Base-by-base conservation (phyloP, 306 rosid genomes). In the Cucurbita pepo region DNA sequence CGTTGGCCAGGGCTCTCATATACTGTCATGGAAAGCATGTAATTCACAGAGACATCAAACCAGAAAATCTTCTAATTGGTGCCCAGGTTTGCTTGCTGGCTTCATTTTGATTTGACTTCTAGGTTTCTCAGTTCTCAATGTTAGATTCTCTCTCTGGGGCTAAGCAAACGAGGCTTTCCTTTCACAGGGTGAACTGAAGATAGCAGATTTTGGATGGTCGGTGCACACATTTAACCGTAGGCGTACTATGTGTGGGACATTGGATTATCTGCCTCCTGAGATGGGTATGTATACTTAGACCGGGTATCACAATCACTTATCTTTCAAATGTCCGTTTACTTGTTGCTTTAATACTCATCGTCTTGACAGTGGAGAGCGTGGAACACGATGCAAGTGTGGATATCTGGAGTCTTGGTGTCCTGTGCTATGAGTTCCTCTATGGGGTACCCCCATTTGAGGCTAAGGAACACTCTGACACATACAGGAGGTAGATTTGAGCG, bases 21-120 rank as follows among this genome's bases (percentile, higher is more conserved):
- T 95, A 95, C 84, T 95, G 99, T 76, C 99, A 95, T 76, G 99
- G 99, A 82, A 95, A 95, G 83, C 99, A 95, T 69, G 99, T 95
- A 69, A 95, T 95, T 63, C 99, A 91, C 62, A 85, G 99, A 82
- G 99, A 95, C 72, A 95, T 91, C 73, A 95, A 95, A 81, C 99
- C 99, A 40, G 99, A 95, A 73, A 95, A 95, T 82, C 99, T 95
- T 75, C 89, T 95, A 6, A 79, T 95, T 75, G 97, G 99, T 70
- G 84, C 95, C 48, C 97, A 95, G 96, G 99, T 95, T 91, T 86
- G 56, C 79, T 48, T 15, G 43, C 43, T 72, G 76, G 18, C 43
- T 60, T 21, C 50, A 40, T 54, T 30, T 30, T 30, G 34, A 30
- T 30, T 30, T 76, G 77, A 72, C 51, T 57, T 58, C 30, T 50